Conservation (phyloP, 495 filamentous ascomycete genomes). For the Neurospora africana region DNA sequence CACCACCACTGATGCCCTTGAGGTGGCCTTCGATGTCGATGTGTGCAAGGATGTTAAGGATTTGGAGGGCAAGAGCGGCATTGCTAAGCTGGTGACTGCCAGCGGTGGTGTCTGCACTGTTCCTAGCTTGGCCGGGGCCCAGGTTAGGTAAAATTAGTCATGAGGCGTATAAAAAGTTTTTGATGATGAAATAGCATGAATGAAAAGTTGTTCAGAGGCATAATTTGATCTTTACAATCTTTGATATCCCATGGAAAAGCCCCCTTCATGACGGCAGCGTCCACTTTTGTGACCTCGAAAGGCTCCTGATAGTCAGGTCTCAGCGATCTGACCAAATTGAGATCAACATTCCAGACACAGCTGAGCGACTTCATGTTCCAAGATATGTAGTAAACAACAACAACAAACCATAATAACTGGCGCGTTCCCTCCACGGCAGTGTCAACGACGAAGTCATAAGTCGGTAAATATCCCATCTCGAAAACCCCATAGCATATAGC, state of each 20-base stretch:
- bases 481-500: neutral
- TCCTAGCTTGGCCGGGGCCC: slow-evolving; percentile 57
- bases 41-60: slow-evolving; percentile 41
- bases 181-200: slow-evolving; percentile 4
- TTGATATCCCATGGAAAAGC: neutral
- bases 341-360: neutral
- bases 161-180: slow-evolving; percentile 8
- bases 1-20: slow-evolving; percentile 65
- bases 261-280: no score
- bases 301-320: neutral
- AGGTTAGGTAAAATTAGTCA: slow-evolving; percentile 46
- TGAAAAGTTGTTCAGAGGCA: neutral
- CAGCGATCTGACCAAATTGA: neutral
- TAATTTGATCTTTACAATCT: neutral
- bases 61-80: slow-evolving; percentile 44
- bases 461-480: neutral
- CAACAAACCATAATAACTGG: neutral
- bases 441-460: neutral
- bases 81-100: slow-evolving; percentile 60
- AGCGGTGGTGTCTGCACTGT: slow-evolving; percentile 67
- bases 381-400: neutral
- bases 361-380: neutral
- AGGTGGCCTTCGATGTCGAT: slow-evolving; percentile 54
- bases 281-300: neutral
- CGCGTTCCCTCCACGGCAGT: neutral